Evolutionary conservation across 2,329 filamentous ascomycete genomes (phyloP).

Genomic region (Colletotrichum sp.): DNA sequence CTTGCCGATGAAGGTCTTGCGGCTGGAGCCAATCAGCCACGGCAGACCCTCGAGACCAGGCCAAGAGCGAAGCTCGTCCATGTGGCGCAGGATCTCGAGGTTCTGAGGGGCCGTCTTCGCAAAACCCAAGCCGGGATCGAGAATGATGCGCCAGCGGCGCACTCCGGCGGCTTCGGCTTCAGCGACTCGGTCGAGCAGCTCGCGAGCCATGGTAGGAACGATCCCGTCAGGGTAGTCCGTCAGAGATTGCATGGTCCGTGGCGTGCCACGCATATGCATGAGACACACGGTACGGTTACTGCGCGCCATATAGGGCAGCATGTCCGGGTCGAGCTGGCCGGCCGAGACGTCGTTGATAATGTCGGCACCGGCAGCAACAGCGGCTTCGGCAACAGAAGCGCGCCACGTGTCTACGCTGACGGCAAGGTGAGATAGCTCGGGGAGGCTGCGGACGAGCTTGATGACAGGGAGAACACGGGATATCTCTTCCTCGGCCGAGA

Average conservation of each 20-base stretch:
- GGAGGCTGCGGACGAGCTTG: conserved; percentile 69
- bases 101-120: conserved; percentile 86
- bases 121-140: conserved; percentile 94
- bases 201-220: conserved; percentile 66
- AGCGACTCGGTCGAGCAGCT: conserved; percentile 72
- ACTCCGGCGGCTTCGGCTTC: conserved; percentile 83
- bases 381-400: conserved; percentile 78
- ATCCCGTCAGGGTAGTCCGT: conserved; percentile 73
- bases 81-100: conserved; percentile 73
- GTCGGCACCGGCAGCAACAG: conserved; percentile 80
- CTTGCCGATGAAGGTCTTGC: conserved; percentile 87
- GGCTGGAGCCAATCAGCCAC: conserved; percentile 88
- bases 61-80: conserved; percentile 69
- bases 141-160: conserved; percentile 89
- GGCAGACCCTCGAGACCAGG: conserved; percentile 73
- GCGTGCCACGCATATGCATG: conserved; percentile 94
- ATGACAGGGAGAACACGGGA: conserved; percentile 82
- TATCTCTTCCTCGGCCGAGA: conserved; percentile 76
- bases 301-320: conserved; percentile 81
- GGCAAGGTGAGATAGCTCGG: conserved; percentile 66
- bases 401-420: conserved; percentile 95
- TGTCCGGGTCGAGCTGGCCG: conserved; percentile 76
- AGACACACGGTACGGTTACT: conserved; percentile 81
- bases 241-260: conserved; percentile 77
- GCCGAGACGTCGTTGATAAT: conserved; percentile 96